phyloP scores from a whole-genome alignment of 345 rosid species.

The Pugionium dolabratum region DNA sequence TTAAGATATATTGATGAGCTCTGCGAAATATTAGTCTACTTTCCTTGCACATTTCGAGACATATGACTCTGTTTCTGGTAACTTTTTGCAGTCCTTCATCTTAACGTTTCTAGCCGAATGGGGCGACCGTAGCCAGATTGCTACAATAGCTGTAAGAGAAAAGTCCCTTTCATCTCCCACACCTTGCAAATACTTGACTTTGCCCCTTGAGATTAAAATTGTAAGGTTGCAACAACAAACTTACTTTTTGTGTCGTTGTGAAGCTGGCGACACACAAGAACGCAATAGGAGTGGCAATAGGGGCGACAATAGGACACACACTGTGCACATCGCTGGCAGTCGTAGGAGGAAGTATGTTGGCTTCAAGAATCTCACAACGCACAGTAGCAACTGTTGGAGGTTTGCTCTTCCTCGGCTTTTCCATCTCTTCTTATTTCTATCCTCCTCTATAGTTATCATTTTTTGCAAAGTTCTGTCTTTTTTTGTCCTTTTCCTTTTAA shows the following conservation, averaged over 20 bases:
- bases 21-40: neutral
- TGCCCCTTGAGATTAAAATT: neutral
- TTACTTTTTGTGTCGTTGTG: constrained; percentile 28
- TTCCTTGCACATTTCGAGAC: neutral
- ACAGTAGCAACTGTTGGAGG: constrained; percentile 95
- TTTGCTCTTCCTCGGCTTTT: constrained; percentile 86
- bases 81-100: constrained; percentile 73
- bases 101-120: constrained; percentile 97
- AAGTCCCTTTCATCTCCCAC: constrained; percentile 11
- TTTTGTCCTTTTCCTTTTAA: too few species aligned
- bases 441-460: constrained; percentile 64
- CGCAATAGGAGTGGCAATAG: constrained; percentile 88
- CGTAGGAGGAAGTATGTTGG: constrained; percentile 97
- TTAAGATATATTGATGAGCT: neutral
- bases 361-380: constrained; percentile 91
- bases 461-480: neutral
- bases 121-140: constrained; percentile 99
- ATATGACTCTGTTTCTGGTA: constrained; percentile 15
- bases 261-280: constrained; percentile 98
- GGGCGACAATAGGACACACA: constrained; percentile 83
- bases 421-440: constrained; percentile 88
- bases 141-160: constrained; percentile 94
- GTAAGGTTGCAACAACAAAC: constrained; percentile 3
- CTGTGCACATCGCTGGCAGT: constrained; percentile 92
- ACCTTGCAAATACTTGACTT: neutral